Evolutionary conservation across 1,139 yeast genomes (phyloP), one percentile per base, ranked within the genome.

Genomic region (Yamadazyma jaroonii): DNA sequence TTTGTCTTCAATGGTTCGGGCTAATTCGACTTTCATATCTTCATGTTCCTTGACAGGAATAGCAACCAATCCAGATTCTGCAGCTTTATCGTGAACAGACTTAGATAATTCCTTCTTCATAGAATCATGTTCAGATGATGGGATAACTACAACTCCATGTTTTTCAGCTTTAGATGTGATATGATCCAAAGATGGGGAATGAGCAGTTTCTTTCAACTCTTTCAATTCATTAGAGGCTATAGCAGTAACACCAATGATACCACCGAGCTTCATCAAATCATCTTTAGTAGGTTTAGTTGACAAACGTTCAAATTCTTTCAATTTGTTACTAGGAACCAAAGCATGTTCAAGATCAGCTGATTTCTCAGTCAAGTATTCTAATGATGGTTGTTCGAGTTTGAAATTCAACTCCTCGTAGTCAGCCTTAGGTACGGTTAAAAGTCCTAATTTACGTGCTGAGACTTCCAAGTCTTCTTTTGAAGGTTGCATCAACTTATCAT

Each of bases 161-260:
- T 20, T 29, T n/a, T 6, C 25, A n/a, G 72, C 69, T 31, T 53
- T 58, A 10, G 50, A 49, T 9, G 44, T 36, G 10, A 67, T 28
- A 35, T 57, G 57, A 0, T 44, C 48, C 9, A 42, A 13, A 8
- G 48, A 32, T 5, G 50, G 50, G 9, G 20, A 22, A 5, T 31
- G 26, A 8, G 46, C 38, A n/a, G 32, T 21, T 9, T 25, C 28
- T 23, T 44, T 26, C 48, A 53, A 39, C 3, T 20, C 15, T 2
- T 39, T 37, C 25, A 50, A 45, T 29, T 47, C 45, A 14, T 36
- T 37, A 11, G 44, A 45, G 10, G 44, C 46, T 26, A 56, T 41
- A 9, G 46, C 40, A 10, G 39, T 39, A 12, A 52, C 42, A 11
- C 56, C 57, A 3, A 46, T 29, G 9, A 21, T 37, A 7, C 41